phyloP scores from a whole-genome alignment of 371 early-diverging fungal genomes.

The Actinomortierella ambigua region DNA sequence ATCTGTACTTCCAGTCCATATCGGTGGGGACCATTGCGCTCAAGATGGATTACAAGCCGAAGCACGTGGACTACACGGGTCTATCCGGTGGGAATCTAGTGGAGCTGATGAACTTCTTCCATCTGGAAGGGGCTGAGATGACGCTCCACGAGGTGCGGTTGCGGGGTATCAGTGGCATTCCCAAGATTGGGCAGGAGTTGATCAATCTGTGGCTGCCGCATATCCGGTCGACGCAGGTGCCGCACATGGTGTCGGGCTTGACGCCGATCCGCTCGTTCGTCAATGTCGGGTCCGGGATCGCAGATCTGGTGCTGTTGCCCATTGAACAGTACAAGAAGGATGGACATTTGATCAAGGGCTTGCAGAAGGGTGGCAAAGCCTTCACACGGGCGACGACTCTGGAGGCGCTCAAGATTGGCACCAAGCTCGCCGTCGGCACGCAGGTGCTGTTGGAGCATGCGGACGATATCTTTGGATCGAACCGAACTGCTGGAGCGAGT shows the following conservation, averaged over 20 bases:
- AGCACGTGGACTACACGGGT: slow-evolving; percentile 78
- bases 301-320: slow-evolving; percentile 91
- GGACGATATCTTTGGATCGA: slow-evolving; percentile 73
- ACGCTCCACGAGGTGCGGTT: slow-evolving; percentile 75
- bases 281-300: slow-evolving; percentile 90
- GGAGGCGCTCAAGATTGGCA: slow-evolving; percentile 89
- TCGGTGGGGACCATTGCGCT: slow-evolving; percentile 78
- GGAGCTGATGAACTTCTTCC: slow-evolving; percentile 93
- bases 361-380: slow-evolving; percentile 86
- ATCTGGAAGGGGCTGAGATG: slow-evolving; percentile 90
- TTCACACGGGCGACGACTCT: slow-evolving; percentile 90
- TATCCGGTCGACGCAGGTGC: slow-evolving; percentile 86
- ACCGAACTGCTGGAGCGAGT: background rate
- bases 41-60: slow-evolving; percentile 96
- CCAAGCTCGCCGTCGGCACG: slow-evolving; percentile 89
- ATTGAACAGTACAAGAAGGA: slow-evolving; percentile 93
- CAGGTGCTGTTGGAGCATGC: slow-evolving; percentile 92
- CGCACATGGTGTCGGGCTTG: slow-evolving; percentile 89
- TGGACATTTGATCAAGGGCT: slow-evolving; percentile 85
- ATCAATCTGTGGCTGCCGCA: slow-evolving; percentile 88
- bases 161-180: slow-evolving; percentile 63
- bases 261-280: slow-evolving; percentile 88
- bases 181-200: slow-evolving; percentile 56
- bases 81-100: slow-evolving; percentile 77
- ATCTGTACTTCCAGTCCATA: slow-evolving; percentile 62